phyloP scores from a whole-genome alignment of 345 rosid species.

The Populus tremula region DNA sequence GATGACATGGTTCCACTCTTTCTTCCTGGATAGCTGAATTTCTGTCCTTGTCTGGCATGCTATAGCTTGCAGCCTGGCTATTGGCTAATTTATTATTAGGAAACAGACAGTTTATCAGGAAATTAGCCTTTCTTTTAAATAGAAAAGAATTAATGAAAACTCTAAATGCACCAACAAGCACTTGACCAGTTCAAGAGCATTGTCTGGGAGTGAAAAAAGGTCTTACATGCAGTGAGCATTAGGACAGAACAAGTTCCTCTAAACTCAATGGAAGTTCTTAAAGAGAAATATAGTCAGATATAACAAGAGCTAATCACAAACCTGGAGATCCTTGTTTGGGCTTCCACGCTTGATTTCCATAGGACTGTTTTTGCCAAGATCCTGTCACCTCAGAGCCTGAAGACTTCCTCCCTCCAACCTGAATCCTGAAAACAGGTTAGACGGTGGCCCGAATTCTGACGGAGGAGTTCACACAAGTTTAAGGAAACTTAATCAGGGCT shows the following conservation, averaged over 20 bases:
- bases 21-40: constrained; percentile 42
- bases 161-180: too few relatives aligned
- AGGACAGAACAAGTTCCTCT: too few relatives aligned
- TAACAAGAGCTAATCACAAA: constrained; percentile 27
- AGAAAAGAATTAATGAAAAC: too few relatives aligned
- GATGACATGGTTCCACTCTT: constrained; percentile 56
- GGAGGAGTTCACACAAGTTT: background rate
- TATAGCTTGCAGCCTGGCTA: constrained; percentile 32
- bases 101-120: constrained; percentile 1
- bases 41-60: constrained; percentile 34
- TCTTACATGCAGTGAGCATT: too few relatives aligned
- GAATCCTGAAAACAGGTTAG: constrained; percentile 11
- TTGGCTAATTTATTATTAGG: constrained; percentile 25
- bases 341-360: constrained; percentile 44
- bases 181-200: too few relatives aligned
- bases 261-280: too few relatives aligned
- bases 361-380: constrained; percentile 40
- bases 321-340: constrained; percentile 47
- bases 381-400: constrained; percentile 41
- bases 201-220: too few relatives aligned
- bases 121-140: background rate
- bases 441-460: background rate
- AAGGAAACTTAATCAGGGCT: too few relatives aligned
- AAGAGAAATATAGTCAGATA: too few relatives aligned
- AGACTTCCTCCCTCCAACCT: constrained; percentile 50